Percentiles rank a stretch among this genome's conserved stretches.
These are phyloP conservation scores for Candida ficus DNA, from an alignment of 805 yeast genomes.

Conservation along the genomic window DNA sequence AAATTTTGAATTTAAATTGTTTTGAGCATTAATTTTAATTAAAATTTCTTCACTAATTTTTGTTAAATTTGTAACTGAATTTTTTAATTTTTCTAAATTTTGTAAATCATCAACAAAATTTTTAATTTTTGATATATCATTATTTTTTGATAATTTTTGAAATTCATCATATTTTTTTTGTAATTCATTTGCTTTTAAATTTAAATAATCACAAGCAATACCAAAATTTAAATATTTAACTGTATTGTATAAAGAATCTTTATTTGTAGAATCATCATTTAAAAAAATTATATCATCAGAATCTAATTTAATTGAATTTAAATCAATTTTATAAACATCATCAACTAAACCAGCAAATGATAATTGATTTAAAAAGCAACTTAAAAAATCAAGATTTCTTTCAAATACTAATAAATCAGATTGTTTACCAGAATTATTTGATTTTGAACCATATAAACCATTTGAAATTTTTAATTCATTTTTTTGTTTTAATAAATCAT, in stretches of 20 bases:
- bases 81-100: conserved; percentile 61
- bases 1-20: conserved; percentile 6
- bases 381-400: conserved; percentile 65
- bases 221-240: conserved; percentile 72
- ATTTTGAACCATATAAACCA: conserved; percentile 28
- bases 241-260: conserved; percentile 37
- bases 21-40: conserved; percentile 31
- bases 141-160: conserved; percentile 31
- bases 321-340: conserved; percentile 54
- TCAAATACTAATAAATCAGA: conserved; percentile 77
- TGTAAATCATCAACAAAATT: conserved; percentile 67
- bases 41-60: conserved; percentile 63
- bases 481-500: conserved; percentile 33
- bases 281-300: conserved; percentile 19
- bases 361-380: conserved; percentile 70
- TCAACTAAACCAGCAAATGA: conserved; percentile 80
- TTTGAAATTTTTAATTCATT: conserved; percentile 17
- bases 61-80: conserved; percentile 67
- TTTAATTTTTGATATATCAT: conserved; percentile 44
- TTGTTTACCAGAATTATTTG: conserved; percentile 41
- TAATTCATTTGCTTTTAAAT: conserved; percentile 61
- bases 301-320: conserved; percentile 30
- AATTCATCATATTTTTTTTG: conserved; percentile 63
- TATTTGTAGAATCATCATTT: conserved; percentile 20
- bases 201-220: conserved; percentile 68